Evolutionary conservation across 441 rosid species (phyloP).

Genomic region (Erysimum cheiri): DNA sequence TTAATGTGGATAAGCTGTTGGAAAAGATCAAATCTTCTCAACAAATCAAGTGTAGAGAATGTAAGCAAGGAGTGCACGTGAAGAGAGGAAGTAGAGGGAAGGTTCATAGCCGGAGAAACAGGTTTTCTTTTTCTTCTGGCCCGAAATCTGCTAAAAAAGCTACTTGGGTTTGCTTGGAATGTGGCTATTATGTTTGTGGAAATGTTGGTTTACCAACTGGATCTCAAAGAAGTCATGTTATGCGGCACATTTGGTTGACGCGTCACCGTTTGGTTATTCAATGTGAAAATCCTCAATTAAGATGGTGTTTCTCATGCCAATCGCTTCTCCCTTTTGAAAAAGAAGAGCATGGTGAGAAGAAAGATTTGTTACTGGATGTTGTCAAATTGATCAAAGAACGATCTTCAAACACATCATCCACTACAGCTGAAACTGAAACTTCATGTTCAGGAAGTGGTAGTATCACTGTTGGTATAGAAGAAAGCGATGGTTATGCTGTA

Average conservation of each 20-base stretch:
- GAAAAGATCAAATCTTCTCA: slow-evolving; percentile 56
- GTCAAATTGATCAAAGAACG: slow-evolving; percentile 65
- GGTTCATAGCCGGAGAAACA: slow-evolving; percentile 67
- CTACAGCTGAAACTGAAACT: slow-evolving; percentile 54
- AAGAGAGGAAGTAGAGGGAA: slow-evolving; percentile 65
- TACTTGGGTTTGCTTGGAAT: slow-evolving; percentile 87
- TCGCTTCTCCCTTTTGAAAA: slow-evolving; percentile 67
- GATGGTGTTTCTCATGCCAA: slow-evolving; percentile 82
- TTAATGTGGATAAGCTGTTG: slow-evolving; percentile 59
- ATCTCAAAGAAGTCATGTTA: slow-evolving; percentile 73
- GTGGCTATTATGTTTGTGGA: slow-evolving; percentile 86
- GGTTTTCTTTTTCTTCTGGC: slow-evolving; percentile 43
- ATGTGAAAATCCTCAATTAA: slow-evolving; percentile 76
- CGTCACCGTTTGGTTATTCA: slow-evolving; percentile 74
- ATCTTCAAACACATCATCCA: slow-evolving; percentile 39
- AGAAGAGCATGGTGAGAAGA: slow-evolving; percentile 62
- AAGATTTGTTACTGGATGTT: slow-evolving; percentile 56
- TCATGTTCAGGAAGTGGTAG: slow-evolving; percentile 65
- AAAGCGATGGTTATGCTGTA: slow-evolving; percentile 56
- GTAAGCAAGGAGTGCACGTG: slow-evolving; percentile 60
- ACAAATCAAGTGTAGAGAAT: slow-evolving; percentile 68
- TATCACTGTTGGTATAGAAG: slow-evolving; percentile 49
- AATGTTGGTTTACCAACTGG: slow-evolving; percentile 82
- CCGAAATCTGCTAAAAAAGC: slow-evolving; percentile 62
- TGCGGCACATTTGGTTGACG: slow-evolving; percentile 63